phyloP scores from a whole-genome alignment of 495 filamentous ascomycete species.

The Trichoderma asperelloides region DNA sequence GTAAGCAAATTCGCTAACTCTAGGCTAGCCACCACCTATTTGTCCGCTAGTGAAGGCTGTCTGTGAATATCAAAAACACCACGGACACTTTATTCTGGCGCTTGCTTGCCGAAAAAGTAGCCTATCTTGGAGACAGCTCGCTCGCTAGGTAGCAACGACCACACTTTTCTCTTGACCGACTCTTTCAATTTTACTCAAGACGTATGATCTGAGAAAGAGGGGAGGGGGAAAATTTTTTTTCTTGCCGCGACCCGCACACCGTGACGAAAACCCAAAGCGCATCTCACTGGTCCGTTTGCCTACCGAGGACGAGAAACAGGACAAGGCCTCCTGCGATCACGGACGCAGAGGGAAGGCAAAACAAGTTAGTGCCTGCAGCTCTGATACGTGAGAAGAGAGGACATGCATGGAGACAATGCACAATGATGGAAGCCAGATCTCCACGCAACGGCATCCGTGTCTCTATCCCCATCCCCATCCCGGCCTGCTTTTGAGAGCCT shows the following conservation, averaged over 20 bases:
- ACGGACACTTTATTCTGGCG: not conserved
- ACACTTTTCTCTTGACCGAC: not conserved
- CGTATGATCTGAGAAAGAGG: not conserved
- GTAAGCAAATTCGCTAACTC: not conserved
- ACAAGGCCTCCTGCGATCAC: slow-evolving; percentile 1
- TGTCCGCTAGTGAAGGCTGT: not conserved
- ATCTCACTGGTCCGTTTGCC: not conserved
- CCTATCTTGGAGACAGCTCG: not conserved
- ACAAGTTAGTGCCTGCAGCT: not conserved
- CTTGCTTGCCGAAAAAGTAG: not conserved
- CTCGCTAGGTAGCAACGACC: not conserved
- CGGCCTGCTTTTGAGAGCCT: not conserved
- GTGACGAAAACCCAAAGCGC: not conserved
- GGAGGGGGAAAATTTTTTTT: slow-evolving; percentile 2
- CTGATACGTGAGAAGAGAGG: slow-evolving; percentile 7
- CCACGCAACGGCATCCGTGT: not conserved
- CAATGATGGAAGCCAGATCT: slow-evolving; percentile 1
- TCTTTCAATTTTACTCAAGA: not conserved
- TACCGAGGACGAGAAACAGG: not conserved
- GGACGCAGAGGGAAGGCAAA: not conserved
- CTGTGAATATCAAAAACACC: not conserved
- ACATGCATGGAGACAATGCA: not conserved
- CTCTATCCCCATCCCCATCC: not conserved
- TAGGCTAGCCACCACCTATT: not conserved
- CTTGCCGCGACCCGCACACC: not conserved